Base-by-base conservation (phyloP, 2,329 filamentous ascomycete genomes). In the Aspergillus aculeatus region DNA sequence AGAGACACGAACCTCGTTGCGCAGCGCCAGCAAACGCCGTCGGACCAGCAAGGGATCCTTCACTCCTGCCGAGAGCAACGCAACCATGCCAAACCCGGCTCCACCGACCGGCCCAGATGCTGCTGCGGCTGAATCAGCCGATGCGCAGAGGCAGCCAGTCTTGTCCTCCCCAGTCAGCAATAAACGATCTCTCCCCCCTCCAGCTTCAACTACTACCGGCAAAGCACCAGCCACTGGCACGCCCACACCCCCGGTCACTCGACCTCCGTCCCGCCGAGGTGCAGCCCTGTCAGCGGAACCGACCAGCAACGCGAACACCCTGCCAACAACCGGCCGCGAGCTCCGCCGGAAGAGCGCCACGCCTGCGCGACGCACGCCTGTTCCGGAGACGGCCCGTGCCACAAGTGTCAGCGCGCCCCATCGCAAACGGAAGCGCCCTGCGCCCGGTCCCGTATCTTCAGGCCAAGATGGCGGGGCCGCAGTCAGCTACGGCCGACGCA, bases 391-490 rank as follows among this genome's bases (percentile, higher is more conserved):
- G 10, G 74, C 76, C 51, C 78, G 77, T 44, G 73, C 75, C 19
- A 64, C 71, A 16, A 70, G 72, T 35, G 68, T 66, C 19, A 65
- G 69, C 50, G 71, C 64, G 14, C 71, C 73, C 7, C 72, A 69
- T 57, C 78, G 82, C 24, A 83, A 85, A 23, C 82, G 80, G 61
- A 86, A 84, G 68, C 80, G 83, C 5, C 85, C 85, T 5, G 84
- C 84, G 4, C 86, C 85, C 14, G 86, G 86, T 14, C 80, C 83
- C 2, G 80, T 88, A 44, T 84, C 82, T 6, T 79, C 81, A 23
- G 81, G 81, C 53, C 83, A 84, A 61, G 81, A 84, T 61, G 84
- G 84, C 24, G 84, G 84, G 52, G 83, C 84, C 47, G 86, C 86
- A 49, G 83, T 88, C 41, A 86, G 83, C 56, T 82, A 86, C 54